A percentile compares a stretch with the other conserved stretches of the same genome.
phyloP scores from a whole-genome alignment of 768 basidiomycete genomes.

The Mycena rebaudengoi region DNA sequence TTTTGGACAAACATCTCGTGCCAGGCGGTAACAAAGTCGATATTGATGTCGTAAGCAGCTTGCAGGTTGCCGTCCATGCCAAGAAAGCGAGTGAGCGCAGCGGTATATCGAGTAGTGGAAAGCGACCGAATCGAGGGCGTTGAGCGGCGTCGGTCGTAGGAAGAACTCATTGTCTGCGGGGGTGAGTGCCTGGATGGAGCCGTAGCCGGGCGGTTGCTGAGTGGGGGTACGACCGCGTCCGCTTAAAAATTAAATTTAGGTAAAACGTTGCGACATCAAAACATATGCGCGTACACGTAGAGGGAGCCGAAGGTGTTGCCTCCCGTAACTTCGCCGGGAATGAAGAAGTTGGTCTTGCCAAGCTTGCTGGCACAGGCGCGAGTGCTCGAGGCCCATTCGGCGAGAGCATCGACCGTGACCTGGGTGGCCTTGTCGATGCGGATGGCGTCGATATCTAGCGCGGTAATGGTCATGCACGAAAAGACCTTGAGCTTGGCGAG shows the following conservation, averaged over 20 bases:
- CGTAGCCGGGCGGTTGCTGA: constrained; percentile 73
- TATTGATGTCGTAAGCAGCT: constrained; percentile 85
- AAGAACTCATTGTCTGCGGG: constrained; percentile 75
- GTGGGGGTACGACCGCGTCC: constrained; percentile 89
- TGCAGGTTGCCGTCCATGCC: constrained; percentile 96
- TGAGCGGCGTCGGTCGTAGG: constrained; percentile 68
- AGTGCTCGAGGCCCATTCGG: constrained; percentile 78
- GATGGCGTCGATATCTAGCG: constrained; percentile 92
- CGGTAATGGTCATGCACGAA: constrained; percentile 86
- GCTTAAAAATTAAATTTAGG: constrained; percentile 43
- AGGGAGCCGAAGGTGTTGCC: constrained; percentile 90
- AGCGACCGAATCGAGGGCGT: constrained; percentile 79
- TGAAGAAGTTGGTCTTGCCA: constrained; percentile 89
- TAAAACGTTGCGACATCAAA: not conserved
- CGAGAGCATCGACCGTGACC: constrained; percentile 83
- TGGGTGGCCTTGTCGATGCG: constrained; percentile 97
- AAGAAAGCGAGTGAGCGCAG: constrained; percentile 81
- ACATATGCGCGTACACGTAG: constrained; percentile 68
- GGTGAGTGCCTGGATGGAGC: constrained; percentile 73
- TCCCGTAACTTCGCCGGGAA: constrained; percentile 94
- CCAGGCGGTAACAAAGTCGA: constrained; percentile 91
- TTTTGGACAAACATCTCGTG: constrained; percentile 90
- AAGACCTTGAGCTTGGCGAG: constrained; percentile 81
- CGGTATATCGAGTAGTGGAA: constrained; percentile 98
- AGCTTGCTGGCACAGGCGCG: constrained; percentile 75